Evolutionary conservation across 169 alveolate genomes (phyloP), one percentile per base, ranked within the genome.

Genomic region (Theileria equi): DNA sequence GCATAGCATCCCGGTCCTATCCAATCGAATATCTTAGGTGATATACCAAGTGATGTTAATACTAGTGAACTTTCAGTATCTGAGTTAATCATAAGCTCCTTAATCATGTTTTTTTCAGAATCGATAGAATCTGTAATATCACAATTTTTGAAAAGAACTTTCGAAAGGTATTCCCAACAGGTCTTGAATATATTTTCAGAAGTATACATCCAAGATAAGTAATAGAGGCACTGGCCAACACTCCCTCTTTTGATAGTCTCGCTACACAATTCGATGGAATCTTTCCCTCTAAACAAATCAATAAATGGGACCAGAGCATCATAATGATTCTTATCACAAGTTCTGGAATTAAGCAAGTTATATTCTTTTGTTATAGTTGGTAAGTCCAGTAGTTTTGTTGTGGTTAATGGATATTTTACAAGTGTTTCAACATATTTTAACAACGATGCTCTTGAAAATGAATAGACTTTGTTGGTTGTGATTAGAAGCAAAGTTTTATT

Each of bases 1-100:
- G 79, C 63, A 32, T 73, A 73, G 21, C 69, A 66, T 7, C 83
- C 83, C 26, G 83, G 83, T 6, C 63, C 78, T 10, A 68, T 59
- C 61, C 72, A 73, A 0, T 68, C 64, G 45, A 63, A 63, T 26
- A 63, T 38, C 41, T 49, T 21, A 38, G 77, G 63, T 3, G 78
- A 26, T 3, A 73, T 73, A 28, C 83, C 83, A 19, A 73, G 43
- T n/a, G n/a, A n/a, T n/a, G n/a, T n/a, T n/a, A n/a, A n/a, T n/a
- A n/a, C n/a, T n/a, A n/a, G n/a, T n/a, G n/a, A n/a, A n/a, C n/a
- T n/a, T n/a, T n/a, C n/a, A n/a, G n/a, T n/a, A n/a, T n/a, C n/a
- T n/a, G n/a, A n/a, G n/a, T n/a, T n/a, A n/a, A n/a, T n/a, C n/a
- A n/a, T n/a, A n/a, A n/a, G n/a, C n/a, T n/a, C n/a, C n/a, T n/a